Evolutionary conservation across 2,329 filamentous ascomycete species (phyloP).

Genomic region (Helotiales sp.): DNA sequence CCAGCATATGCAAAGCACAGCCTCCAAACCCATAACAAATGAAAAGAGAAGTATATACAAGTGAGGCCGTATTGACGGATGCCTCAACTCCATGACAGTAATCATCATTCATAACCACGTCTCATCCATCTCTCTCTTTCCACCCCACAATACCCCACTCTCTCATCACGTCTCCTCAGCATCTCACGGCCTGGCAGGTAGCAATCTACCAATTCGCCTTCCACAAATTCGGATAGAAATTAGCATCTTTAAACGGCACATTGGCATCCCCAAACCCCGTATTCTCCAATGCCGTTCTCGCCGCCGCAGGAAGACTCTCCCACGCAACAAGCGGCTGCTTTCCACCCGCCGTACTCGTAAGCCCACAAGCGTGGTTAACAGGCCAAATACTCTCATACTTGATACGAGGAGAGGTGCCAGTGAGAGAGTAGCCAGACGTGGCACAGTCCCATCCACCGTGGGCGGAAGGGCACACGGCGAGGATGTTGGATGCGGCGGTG

Average conservation of each 20-base stretch:
- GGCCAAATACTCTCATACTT: slow-evolving; percentile 55
- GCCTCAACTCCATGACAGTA: slow-evolving; percentile 10
- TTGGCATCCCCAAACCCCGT: slow-evolving; percentile 50
- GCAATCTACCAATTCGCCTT: background rate
- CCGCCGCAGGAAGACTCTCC: slow-evolving; percentile 48
- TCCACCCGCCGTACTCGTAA: slow-evolving; percentile 46
- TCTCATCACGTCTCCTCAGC: background rate
- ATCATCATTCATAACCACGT: background rate
- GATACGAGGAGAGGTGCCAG: slow-evolving; percentile 51
- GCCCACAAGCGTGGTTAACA: slow-evolving; percentile 48
- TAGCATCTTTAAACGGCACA: slow-evolving; percentile 47
- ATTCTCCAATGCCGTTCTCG: slow-evolving; percentile 45
- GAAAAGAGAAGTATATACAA: slow-evolving; percentile 11
- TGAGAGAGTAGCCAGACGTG: slow-evolving; percentile 47
- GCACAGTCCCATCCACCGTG: slow-evolving; percentile 55
- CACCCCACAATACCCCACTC: background rate
- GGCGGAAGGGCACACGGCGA: slow-evolving; percentile 57
- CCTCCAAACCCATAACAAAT: background rate
- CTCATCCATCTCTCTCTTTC: background rate
- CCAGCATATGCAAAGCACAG: background rate
- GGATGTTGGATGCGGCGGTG: slow-evolving; percentile 45
- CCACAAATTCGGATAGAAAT: slow-evolving; percentile 48
- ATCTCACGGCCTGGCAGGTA: background rate
- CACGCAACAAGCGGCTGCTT: slow-evolving; percentile 50
- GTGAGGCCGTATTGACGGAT: slow-evolving; percentile 3